These are phyloP conservation scores for Suillus spraguei DNA, from an alignment of 768 basidiomycete species.

Conservation along the genomic window DNA sequence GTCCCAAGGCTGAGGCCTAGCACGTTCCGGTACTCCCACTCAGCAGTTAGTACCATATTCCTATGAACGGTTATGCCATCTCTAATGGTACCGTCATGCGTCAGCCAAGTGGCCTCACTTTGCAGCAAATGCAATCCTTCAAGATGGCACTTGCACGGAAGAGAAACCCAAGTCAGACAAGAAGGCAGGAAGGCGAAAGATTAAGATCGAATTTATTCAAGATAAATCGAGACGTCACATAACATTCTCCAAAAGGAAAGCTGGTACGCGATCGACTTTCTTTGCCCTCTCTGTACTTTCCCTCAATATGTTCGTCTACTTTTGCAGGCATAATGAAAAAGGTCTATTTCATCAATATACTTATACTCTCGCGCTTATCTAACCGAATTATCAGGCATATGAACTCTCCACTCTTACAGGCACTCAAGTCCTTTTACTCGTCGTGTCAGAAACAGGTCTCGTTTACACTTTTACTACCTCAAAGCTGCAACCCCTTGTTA, in stretches of 20 bases:
- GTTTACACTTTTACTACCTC: slow-evolving; percentile 99
- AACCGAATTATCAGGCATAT: slow-evolving; percentile 69
- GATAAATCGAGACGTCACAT: slow-evolving; percentile 99
- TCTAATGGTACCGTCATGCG: slow-evolving; percentile 38
- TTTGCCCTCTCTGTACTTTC: slow-evolving; percentile 36
- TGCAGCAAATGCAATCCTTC: slow-evolving; percentile 62
- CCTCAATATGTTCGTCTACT: slow-evolving; percentile 48
- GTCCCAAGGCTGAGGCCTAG: slow-evolving; percentile 52
- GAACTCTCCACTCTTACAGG: slow-evolving; percentile 98
- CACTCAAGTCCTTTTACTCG: slow-evolving; percentile 94
- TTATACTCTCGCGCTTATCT: slow-evolving; percentile 31
- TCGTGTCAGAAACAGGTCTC: slow-evolving; percentile 98
- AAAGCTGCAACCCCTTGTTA: slow-evolving; percentile 97
- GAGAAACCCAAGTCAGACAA: slow-evolving; percentile 79
- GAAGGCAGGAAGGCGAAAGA: slow-evolving; percentile 95
- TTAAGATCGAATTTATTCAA: slow-evolving; percentile 99
- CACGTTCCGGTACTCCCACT: slow-evolving; percentile 40
- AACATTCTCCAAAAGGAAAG: slow-evolving; percentile 99
- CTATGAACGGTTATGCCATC: slow-evolving; percentile 40
- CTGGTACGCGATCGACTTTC: slow-evolving; percentile 64
- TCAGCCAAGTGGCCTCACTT: slow-evolving; percentile 44
- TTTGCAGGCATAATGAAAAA: slow-evolving; percentile 99
- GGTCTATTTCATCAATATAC: slow-evolving; percentile 50
- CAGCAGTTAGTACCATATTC: slow-evolving; percentile 54
- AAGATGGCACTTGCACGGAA: slow-evolving; percentile 61